A percentile compares a stretch with the other conserved stretches of the same genome.
Evolutionary conservation across 2,329 filamentous ascomycete species (phyloP).

Genomic region (Whalleya microplaca): DNA sequence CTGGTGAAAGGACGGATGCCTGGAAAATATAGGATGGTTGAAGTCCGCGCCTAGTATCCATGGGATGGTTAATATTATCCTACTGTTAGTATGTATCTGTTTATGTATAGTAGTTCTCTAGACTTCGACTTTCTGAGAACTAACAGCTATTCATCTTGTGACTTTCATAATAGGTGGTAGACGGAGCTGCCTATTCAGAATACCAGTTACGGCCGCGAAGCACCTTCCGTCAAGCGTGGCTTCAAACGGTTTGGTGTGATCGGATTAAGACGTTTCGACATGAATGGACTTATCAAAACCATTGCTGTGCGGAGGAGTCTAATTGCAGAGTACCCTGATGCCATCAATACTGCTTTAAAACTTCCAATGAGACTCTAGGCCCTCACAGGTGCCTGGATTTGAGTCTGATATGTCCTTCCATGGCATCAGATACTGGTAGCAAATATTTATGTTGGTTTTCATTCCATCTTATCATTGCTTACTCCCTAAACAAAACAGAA

Average conservation of each 20-base stretch:
- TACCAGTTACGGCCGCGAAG: constrained; percentile 27
- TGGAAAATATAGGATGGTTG: no score
- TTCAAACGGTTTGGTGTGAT: constrained; percentile 32
- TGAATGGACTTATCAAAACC: constrained; percentile 13
- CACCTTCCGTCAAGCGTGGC: constrained; percentile 27
- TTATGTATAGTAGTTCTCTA: no score
- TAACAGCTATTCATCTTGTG: no score
- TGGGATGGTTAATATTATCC: no score
- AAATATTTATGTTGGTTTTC: not conserved
- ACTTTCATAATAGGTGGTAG: no score
- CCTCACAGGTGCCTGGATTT: constrained; percentile 13
- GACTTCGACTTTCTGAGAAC: no score
- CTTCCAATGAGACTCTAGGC: constrained; percentile 26
- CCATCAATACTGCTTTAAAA: constrained; percentile 28
- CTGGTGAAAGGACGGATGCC: no score
- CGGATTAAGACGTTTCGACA: constrained; percentile 28
- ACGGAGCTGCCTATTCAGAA: constrained; percentile 30
- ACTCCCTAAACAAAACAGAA: constrained; percentile 8
- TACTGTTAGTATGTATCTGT: no score
- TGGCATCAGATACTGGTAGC: constrained; percentile 27
- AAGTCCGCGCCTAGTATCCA: no score
- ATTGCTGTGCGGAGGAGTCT: constrained; percentile 19
- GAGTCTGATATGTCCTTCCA: constrained; percentile 25
- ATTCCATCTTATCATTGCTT: not conserved
- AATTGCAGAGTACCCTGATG: constrained; percentile 22